Evolutionary conservation across 805 yeast genomes (phyloP).

Genomic region (Candida nonsorbophila): DNA sequence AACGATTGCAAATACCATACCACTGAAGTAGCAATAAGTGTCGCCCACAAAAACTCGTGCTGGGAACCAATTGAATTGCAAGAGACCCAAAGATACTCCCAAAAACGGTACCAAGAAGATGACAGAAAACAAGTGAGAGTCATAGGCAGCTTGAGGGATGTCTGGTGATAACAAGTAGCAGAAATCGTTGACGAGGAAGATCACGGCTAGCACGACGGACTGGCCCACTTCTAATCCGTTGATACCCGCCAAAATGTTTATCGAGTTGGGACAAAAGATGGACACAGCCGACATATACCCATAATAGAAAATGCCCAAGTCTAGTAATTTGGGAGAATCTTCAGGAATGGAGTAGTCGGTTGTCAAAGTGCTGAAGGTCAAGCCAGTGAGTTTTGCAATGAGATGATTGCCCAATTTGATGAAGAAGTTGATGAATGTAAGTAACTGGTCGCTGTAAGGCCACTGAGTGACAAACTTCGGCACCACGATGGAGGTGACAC

Average conservation of each 20-base stretch:
- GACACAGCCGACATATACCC: constrained; percentile 86
- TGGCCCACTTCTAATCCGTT: constrained; percentile 98
- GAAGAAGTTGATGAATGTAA: constrained; percentile 15
- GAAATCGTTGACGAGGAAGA: constrained; percentile 71
- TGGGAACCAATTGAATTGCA: constrained; percentile 84
- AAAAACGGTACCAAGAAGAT: constrained; percentile 79
- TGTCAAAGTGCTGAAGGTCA: constrained; percentile 32
- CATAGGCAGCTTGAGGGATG: constrained; percentile 52
- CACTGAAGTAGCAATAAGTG: constrained; percentile 95
- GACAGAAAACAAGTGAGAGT: constrained; percentile 77
- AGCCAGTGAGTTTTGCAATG: constrained; percentile 29
- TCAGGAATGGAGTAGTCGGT: constrained; percentile 32
- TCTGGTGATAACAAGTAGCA: constrained; percentile 50
- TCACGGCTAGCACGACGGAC: constrained; percentile 67
- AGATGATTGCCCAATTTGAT: constrained; percentile 25
- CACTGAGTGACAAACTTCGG: constrained; percentile 59
- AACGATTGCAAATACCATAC: constrained; percentile 97
- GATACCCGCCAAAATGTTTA: constrained; percentile 92
- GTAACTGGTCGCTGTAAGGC: constrained; percentile 19
- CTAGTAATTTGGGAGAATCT: constrained; percentile 46
- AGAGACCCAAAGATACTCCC: constrained; percentile 75
- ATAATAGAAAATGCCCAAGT: constrained; percentile 78
- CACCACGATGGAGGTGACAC: constrained; percentile 79
- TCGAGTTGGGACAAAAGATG: constrained; percentile 93
- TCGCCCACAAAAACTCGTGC: constrained; percentile 95